Evolutionary conservation across 257 asterid genomes (phyloP), one percentile per base, ranked within the genome.

Genomic region (Salvia miltiorrhiza): DNA sequence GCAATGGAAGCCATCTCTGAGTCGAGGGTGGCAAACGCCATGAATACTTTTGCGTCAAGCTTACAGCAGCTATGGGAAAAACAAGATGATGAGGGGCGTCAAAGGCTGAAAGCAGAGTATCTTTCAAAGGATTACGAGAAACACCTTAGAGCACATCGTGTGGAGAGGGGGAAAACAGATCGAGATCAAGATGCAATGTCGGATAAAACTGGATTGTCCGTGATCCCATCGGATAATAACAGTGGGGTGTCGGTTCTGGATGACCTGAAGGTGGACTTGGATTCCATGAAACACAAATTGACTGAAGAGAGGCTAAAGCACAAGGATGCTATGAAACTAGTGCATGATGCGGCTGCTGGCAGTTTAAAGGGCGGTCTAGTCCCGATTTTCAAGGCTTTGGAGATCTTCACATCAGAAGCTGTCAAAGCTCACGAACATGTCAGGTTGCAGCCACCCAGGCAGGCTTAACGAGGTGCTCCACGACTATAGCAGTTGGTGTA

Each of bases 341-440:
- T 89, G 50, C 92, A 91, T 8, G 96, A 89, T 14, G 97, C 97
- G 0, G 97, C 93, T 73, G 87, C 99, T 0, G 90, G 84, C 56
- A 91, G 97, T 47, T 80, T 91, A 55, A 95, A 87, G 67, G 95
- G 99, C 3, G 97, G 96, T 24, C 71, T 94, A 3, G 87, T 94
- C 66, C 97, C 99, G 28, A 89, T 94, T 66, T 94, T 94, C 77
- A 89, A 85, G 85, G 97, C 97, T 4, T 73, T 94, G 84, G 96
- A 94, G 86, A 81, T 48, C 73, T 94, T 94, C 74, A 81, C 96
- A 0, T 79, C 84, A 0, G 96, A 90, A 68, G 93, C 92, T 70
- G 68, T 91, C 57, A 83, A 81, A 74, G 90, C 92, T 10, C 96
- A 94, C 12, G 88, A 91, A 66, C 93, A 86, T 69, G 92, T 94